A percentile compares a stretch with the other conserved stretches of the same genome.
These are phyloP conservation scores for Leccinum imitatum DNA, from an alignment of 768 basidiomycete species.

Conservation along the genomic window DNA sequence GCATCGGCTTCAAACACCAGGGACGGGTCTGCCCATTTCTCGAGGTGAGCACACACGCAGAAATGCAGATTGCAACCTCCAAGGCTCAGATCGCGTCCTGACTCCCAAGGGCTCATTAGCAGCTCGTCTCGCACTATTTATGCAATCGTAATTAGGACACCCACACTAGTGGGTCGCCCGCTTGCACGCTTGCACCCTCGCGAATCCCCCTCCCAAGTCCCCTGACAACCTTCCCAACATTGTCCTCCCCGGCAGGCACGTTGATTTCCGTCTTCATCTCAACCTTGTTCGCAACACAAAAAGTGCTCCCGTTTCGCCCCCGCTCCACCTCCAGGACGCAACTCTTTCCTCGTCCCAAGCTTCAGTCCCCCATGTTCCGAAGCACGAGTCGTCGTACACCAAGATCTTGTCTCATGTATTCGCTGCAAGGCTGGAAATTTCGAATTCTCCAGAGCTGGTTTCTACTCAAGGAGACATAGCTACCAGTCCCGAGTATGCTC, in stretches of 20 bases:
- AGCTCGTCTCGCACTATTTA: too few species aligned
- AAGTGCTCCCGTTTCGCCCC: slow-evolving; percentile 37
- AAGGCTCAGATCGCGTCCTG: too few species aligned
- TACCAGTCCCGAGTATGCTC: slow-evolving; percentile 92
- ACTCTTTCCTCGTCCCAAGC: slow-evolving; percentile 26
- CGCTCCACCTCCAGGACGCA: slow-evolving; percentile 49
- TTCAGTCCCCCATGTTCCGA: slow-evolving; percentile 67
- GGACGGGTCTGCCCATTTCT: too few species aligned
- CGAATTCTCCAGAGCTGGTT: slow-evolving; percentile 80
- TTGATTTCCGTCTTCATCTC: slow-evolving; percentile 53
- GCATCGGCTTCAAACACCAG: too few species aligned
- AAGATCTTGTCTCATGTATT: slow-evolving; percentile 85
- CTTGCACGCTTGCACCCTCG: slow-evolving; percentile 45
- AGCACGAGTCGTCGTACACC: slow-evolving; percentile 89
- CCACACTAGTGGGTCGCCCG: slow-evolving; percentile 47
- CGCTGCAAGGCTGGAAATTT: slow-evolving; percentile 72
- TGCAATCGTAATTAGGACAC: not conserved
- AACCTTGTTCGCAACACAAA: slow-evolving; percentile 49
- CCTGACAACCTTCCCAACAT: slow-evolving; percentile 44
- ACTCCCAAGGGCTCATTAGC: too few species aligned
- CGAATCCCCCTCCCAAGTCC: slow-evolving; percentile 40
- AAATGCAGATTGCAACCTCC: too few species aligned
- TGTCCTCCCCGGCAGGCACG: slow-evolving; percentile 43
- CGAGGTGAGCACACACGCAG: too few species aligned
- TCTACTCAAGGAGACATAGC: slow-evolving; percentile 68